phyloP scores from a whole-genome alignment of 2,329 filamentous ascomycete genomes.

The Pyricularia pennisetigena region DNA sequence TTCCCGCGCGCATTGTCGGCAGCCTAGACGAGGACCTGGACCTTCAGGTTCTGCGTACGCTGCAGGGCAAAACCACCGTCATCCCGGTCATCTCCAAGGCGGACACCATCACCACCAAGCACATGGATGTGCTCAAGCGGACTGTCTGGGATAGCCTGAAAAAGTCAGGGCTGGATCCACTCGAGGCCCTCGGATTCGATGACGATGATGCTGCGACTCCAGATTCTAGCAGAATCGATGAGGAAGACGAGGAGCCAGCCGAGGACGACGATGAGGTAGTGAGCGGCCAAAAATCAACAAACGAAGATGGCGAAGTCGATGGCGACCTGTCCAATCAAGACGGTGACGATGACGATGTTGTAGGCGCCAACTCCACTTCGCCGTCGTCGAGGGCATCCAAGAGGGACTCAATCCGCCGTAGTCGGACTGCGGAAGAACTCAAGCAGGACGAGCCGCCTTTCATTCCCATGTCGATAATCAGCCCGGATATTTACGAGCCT shows the following conservation, averaged over 20 bases:
- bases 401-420: slow-evolving; percentile 35
- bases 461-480: slow-evolving; percentile 85
- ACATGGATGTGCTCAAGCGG: slow-evolving; percentile 88
- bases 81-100: slow-evolving; percentile 95
- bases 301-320: slow-evolving; percentile 17
- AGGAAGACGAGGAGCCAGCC: slow-evolving; percentile 42
- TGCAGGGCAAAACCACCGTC: slow-evolving; percentile 90
- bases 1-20: slow-evolving; percentile 40
- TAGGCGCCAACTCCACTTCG: slow-evolving; percentile 14
- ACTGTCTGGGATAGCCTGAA: slow-evolving; percentile 84
- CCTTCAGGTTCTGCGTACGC: slow-evolving; percentile 75
- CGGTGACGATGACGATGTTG: slow-evolving; percentile 22
- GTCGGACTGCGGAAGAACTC: slow-evolving; percentile 32
- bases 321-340: slow-evolving; percentile 13
- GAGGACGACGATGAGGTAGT: slow-evolving; percentile 18
- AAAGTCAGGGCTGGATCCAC: slow-evolving; percentile 74
- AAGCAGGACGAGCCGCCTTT: slow-evolving; percentile 52
- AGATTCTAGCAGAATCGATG: slow-evolving; percentile 36
- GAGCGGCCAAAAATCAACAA: not conserved
- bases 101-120: slow-evolving; percentile 88
- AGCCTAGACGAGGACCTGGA: slow-evolving; percentile 83
- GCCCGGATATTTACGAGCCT: slow-evolving; percentile 82
- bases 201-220: slow-evolving; percentile 53
- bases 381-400: slow-evolving; percentile 29
- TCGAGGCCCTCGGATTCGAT: slow-evolving; percentile 77